These are phyloP conservation scores for Rubia tinctorum DNA, from an alignment of 305 asterid species.

Conservation along the genomic window DNA sequence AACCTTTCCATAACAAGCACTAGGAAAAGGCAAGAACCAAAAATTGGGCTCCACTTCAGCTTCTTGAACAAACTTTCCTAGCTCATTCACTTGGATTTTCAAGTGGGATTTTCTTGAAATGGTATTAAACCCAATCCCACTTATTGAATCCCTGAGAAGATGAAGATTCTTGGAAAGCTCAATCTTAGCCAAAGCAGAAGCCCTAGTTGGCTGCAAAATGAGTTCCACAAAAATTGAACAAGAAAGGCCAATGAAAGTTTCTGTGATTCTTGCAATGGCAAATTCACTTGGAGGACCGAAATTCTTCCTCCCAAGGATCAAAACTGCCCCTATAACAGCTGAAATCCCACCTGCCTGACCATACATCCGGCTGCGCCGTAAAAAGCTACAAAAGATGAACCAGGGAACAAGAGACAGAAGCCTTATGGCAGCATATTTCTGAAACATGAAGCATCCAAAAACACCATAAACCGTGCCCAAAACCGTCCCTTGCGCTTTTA, in stretches of 20 bases:
- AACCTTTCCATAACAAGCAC: conserved; percentile 46
- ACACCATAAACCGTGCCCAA: conserved; percentile 82
- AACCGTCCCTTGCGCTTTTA: conserved; percentile 80
- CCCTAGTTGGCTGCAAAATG: conserved; percentile 70
- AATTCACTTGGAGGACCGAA: conserved; percentile 69
- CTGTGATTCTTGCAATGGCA: conserved; percentile 68
- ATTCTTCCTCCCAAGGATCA: conserved; percentile 66
- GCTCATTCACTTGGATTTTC: conserved; percentile 33
- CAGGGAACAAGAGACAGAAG: conserved; percentile 76
- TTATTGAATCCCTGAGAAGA: conserved; percentile 32
- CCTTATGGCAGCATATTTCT: conserved; percentile 45
- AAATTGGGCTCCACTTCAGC: conserved; percentile 82
- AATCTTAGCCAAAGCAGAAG: conserved; percentile 52
- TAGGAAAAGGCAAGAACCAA: conserved; percentile 73
- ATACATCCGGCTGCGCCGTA: conserved; percentile 64
- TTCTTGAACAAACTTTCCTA: conserved; percentile 59
- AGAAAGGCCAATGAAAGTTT: conserved; percentile 70
- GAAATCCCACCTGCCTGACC: conserved; percentile 87
- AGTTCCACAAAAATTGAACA: conserved; percentile 71
- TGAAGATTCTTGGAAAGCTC: conserved; percentile 44
- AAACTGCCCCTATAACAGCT: conserved; percentile 64
- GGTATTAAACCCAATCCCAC: conserved; percentile 24
- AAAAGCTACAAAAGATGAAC: conserved; percentile 62
- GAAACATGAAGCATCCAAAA: conserved; percentile 59
- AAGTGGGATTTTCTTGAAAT: conserved; percentile 23